phyloP scores from a whole-genome alignment of 1,284 basidiomycete species.

The Agaricales sp. region DNA sequence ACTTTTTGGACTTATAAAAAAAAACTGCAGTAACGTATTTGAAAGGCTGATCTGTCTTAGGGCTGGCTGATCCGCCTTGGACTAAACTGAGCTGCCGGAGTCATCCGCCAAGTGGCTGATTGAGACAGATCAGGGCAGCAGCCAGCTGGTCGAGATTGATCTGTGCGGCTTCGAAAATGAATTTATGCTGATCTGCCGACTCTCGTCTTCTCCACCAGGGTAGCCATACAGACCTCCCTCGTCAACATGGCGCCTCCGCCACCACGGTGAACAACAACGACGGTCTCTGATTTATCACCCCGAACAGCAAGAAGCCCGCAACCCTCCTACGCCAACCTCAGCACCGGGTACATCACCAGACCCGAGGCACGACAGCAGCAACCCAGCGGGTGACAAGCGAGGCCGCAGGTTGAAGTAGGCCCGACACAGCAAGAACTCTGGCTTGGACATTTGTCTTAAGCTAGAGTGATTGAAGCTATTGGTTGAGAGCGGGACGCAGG shows the following conservation, averaged over 20 bases:
- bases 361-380: conserved; percentile 49
- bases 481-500: conserved; percentile 17
- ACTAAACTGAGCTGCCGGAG: no score
- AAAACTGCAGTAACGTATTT: no score
- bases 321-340: conserved; percentile 73
- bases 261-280: conserved; percentile 78
- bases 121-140: no score
- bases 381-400: conserved; percentile 59
- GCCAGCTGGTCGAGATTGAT: no score
- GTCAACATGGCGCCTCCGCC: conserved; percentile 69
- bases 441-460: conserved; percentile 57
- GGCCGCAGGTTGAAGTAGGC: conserved; percentile 90
- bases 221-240: conserved; percentile 79
- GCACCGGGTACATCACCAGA: conserved; percentile 77
- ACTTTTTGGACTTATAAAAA: no score
- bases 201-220: conserved; percentile 73
- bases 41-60: no score
- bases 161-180: no score
- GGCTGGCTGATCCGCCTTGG: no score
- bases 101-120: no score
- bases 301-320: conserved; percentile 57
- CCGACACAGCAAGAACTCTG: conserved; percentile 87
- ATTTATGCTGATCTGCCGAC: no score
- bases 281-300: conserved; percentile 52
- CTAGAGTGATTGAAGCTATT: conserved; percentile 59